Conservation (phyloP, 495 filamentous ascomycete species). For the Aspergillus mulundensis region DNA sequence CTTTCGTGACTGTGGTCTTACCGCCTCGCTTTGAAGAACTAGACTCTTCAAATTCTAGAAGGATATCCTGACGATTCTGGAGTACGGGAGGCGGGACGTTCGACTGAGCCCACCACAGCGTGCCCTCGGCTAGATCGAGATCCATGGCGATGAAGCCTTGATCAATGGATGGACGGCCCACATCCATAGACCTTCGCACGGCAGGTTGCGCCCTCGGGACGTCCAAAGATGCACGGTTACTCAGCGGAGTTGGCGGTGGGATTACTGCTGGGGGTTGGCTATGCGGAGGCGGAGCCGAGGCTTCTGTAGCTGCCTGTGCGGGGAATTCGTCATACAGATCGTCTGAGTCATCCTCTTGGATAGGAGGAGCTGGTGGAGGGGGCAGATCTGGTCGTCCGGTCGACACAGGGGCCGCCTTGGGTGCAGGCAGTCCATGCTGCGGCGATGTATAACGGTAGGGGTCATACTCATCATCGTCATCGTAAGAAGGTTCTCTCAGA, state of each 20-base stretch:
- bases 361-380: conserved; percentile 29
- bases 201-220: conserved; percentile 46
- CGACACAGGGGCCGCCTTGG: conserved; percentile 27
- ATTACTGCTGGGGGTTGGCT: conserved; percentile 32
- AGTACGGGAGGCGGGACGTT: conserved; percentile 71
- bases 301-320: conserved; percentile 42
- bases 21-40: conserved; percentile 62
- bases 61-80: conserved; percentile 76
- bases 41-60: conserved; percentile 78
- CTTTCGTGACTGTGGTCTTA: conserved; percentile 66
- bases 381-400: conserved; percentile 16
- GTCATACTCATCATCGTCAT: conserved; percentile 69
- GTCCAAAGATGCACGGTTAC: conserved; percentile 66
- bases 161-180: conserved; percentile 61
- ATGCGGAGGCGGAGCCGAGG: conserved; percentile 30
- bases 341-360: conserved; percentile 38
- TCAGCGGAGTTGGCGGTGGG: conserved; percentile 40
- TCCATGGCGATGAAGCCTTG: conserved; percentile 81
- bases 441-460: conserved; percentile 63
- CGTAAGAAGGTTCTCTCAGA: conserved; percentile 36
- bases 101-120: conserved; percentile 79
- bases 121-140: conserved; percentile 67
- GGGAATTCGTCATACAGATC: conserved; percentile 53
- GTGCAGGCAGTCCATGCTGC: conserved; percentile 32
- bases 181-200: conserved; percentile 70